These are phyloP conservation scores for Gentiana dahurica DNA, from an alignment of 257 asterid species.

Conservation along the genomic window DNA sequence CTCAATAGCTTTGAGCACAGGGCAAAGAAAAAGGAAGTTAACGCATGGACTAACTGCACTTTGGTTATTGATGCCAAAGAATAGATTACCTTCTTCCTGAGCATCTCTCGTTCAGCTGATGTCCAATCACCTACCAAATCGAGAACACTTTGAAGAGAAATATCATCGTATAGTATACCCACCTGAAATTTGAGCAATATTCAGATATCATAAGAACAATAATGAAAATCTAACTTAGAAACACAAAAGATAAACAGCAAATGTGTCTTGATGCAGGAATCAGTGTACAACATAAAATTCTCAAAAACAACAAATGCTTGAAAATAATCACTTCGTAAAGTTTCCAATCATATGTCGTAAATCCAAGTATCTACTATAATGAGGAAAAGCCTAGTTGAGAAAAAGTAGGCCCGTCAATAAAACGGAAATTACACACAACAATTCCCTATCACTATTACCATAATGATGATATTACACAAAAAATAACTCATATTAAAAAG, in stretches of 20 bases:
- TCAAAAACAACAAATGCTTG: too few relatives aligned
- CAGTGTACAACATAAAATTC: not conserved
- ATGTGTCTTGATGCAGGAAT: not conserved
- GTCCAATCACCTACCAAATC: constrained; percentile 96
- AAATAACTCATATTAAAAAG: not conserved
- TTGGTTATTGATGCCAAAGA: not conserved
- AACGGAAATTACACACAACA: too few relatives aligned
- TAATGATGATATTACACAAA: too few relatives aligned
- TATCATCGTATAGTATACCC: constrained; percentile 82
- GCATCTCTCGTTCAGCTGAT: constrained; percentile 66
- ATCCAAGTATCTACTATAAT: too few relatives aligned
- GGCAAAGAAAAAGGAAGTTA: not conserved
- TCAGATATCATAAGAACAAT: not conserved
- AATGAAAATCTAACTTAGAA: too few relatives aligned
- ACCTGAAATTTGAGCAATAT: constrained; percentile 41
- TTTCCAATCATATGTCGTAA: not conserved
- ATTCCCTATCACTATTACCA: too few relatives aligned
- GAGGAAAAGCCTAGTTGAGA: too few relatives aligned
- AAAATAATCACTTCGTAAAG: not conserved
- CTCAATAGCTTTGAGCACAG: not conserved
- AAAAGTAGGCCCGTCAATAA: too few relatives aligned
- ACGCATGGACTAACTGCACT: too few relatives aligned
- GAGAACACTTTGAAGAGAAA: constrained; percentile 65
- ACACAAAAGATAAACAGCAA: not conserved
- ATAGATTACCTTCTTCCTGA: constrained; percentile 65